Base-by-base conservation (phyloP, 2,329 filamentous ascomycete genomes). In the Aureobasidium lini region DNA sequence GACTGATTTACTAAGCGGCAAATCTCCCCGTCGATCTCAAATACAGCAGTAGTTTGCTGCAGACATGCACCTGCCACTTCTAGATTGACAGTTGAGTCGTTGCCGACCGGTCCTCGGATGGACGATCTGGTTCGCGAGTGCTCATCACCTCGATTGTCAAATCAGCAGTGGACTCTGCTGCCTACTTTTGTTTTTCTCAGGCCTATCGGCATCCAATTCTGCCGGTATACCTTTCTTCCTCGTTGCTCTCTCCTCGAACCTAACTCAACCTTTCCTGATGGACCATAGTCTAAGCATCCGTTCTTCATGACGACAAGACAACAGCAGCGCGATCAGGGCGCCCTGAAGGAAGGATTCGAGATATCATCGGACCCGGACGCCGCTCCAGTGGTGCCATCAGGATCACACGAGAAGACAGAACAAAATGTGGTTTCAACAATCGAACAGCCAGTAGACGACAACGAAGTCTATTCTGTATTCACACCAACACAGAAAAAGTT, bases 401-500 rank as follows among this genome's bases (percentile, higher is more conserved):
- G n/a, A 43, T 18, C 57, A 10, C 28, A 50, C 3, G 46, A 50
- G 37, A 39, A 52, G 8, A 15, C 37, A 34, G 37, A 31, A 15
- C 36, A 39, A 3, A 44, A 40, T 16, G 8, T 16, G 6, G 16
- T 43, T n/a, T 29, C 43, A 18, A 16, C 44, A 23, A 44, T 15
- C 47, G 57, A 50, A 43, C 23, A 34, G 8, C 6, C 28, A 13
- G 11, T 6, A 8, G 39, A 34, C 8, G 52, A 61, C 23, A 36
- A 11, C 18, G 66, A 66, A 44, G 64, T 68, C 23, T 70, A 68
- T 47, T 70, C 69, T 1, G 62, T 69, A 7, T 71, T 71, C 61
- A 66, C 68, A 3, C 56, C 62, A 8, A 61, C 58, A 10, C 68
- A 71, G 57, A 72, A 70, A 56, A 61, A 64, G 42, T 54, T 63